These are phyloP conservation scores for Solanum medicagineum DNA, from an alignment of 257 asterid genomes.

Conservation along the genomic window DNA sequence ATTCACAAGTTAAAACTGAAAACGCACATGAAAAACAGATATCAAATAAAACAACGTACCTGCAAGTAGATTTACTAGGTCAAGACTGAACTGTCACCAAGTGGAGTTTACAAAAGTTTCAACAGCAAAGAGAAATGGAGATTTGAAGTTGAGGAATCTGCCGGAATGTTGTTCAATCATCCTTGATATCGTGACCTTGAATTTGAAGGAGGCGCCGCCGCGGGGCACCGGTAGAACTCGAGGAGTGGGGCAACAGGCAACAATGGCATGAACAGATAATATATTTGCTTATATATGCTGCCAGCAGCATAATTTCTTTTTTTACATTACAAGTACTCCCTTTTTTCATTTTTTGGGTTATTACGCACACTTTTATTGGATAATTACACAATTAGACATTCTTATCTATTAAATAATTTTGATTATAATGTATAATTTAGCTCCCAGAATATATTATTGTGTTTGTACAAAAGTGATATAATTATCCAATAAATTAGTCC, in stretches of 20 bases:
- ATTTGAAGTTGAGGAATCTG: not conserved
- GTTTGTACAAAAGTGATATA: not conserved
- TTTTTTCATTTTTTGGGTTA: not conserved
- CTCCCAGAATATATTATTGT: too few relatives aligned
- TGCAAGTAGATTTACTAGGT: not conserved
- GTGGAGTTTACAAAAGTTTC: not conserved
- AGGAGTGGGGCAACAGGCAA: not conserved
- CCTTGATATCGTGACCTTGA: not conserved
- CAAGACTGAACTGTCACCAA: not conserved
- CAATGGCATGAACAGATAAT: not conserved
- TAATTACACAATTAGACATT: not conserved
- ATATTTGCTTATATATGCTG: not conserved
- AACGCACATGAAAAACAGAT: not conserved
- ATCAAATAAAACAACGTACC: not conserved
- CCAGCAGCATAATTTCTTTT: not conserved
- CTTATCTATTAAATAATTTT: not conserved
- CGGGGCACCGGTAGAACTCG: not conserved
- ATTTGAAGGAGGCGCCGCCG: not conserved
- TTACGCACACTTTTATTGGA: not conserved
- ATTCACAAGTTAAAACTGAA: not conserved
- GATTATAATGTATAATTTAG: not conserved
- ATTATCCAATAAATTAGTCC: not conserved
- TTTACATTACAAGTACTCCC: not conserved
- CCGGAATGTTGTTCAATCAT: not conserved
- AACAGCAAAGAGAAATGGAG: not conserved